phyloP scores from a whole-genome alignment of 163 green algal genomes.

The Scenedesmus sp. region DNA sequence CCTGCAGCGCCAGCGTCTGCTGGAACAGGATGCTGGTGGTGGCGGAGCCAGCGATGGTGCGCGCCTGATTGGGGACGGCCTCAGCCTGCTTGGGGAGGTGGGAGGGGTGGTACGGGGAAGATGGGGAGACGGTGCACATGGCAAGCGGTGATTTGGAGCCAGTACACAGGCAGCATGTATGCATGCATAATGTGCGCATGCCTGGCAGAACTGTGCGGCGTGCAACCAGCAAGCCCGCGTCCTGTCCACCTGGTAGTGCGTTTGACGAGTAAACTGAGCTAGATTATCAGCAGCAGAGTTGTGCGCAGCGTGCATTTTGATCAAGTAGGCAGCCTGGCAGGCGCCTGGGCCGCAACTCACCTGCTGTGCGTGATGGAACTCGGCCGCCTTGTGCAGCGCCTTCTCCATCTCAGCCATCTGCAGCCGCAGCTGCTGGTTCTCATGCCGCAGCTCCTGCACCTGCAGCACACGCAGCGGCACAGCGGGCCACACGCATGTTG shows the following conservation, averaged over 20 bases:
- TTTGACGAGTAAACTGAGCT: background rate
- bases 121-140: background rate
- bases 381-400: slow-evolving; percentile 29
- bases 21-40: slow-evolving; percentile 51
- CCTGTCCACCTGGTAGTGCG: background rate
- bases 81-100: background rate
- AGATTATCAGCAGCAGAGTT: background rate
- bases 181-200: no score
- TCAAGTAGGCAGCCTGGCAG: background rate
- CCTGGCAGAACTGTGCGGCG: background rate
- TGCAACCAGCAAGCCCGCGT: background rate
- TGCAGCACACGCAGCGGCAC: background rate
- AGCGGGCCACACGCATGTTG: background rate
- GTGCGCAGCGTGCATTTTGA: background rate
- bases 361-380: slow-evolving; percentile 40
- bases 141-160: no score
- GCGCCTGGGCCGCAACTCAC: background rate
- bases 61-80: slow-evolving; percentile 7
- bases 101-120: background rate
- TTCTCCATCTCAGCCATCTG: slow-evolving; percentile 25
- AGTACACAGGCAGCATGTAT: no score
- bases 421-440: background rate
- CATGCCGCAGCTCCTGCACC: slow-evolving; percentile 9
- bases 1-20: slow-evolving; percentile 25
- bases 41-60: slow-evolving; percentile 20